A percentile compares a stretch with the other conserved stretches of the same genome.
phyloP scores from a whole-genome alignment of 805 yeast species.

The Cyberlindnera suaveolens region DNA sequence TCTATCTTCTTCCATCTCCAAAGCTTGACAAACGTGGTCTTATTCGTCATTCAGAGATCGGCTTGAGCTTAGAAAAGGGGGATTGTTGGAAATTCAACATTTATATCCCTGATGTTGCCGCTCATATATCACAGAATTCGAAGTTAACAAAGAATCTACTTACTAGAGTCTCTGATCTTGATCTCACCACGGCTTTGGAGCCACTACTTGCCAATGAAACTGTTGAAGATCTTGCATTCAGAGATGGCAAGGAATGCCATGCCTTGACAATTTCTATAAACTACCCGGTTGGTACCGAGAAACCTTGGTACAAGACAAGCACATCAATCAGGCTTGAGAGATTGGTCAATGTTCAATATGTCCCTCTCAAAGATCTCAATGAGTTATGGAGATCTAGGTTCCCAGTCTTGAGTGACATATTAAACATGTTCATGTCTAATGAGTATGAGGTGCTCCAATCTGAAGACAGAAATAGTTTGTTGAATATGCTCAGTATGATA shows the following conservation, averaged over 20 bases:
- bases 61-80: conserved; percentile 8
- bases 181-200: not conserved
- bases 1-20: conserved; percentile 8
- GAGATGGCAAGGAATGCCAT: not conserved
- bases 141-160: conserved; percentile 2
- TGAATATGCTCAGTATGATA: conserved; percentile 9
- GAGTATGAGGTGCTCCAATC: conserved; percentile 3
- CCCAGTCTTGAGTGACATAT: conserved; percentile 12
- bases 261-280: conserved; percentile 9
- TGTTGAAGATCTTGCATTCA: conserved; percentile 4
- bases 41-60: conserved; percentile 4
- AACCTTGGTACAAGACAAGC: conserved; percentile 10
- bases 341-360: conserved; percentile 7
- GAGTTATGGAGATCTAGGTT: conserved; percentile 14
- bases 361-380: conserved; percentile 10
- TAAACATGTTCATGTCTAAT: conserved; percentile 11
- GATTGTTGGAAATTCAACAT: conserved; percentile 10
- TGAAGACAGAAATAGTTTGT: conserved; percentile 4
- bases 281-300: conserved; percentile 6
- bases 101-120: conserved; percentile 11
- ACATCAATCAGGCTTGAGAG: conserved; percentile 8
- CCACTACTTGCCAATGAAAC: conserved; percentile 1
- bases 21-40: conserved; percentile 1
- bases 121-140: conserved; percentile 5
- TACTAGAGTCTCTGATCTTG: conserved; percentile 3